Evolutionary conservation across 2,329 filamentous ascomycete species (phyloP).

Genomic region (Paramyrothecium roridum): DNA sequence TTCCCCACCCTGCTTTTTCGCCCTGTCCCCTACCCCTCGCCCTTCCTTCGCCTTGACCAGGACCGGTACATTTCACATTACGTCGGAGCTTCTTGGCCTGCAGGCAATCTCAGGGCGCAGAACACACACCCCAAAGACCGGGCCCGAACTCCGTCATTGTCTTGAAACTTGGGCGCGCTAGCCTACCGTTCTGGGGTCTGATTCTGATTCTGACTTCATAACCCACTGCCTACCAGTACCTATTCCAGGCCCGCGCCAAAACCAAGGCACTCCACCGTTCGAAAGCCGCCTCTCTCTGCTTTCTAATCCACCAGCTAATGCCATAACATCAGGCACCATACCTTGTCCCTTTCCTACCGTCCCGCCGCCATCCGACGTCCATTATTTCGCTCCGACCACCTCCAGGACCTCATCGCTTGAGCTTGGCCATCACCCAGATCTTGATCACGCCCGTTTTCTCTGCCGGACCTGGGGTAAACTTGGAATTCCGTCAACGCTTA

Average conservation of each 20-base stretch:
- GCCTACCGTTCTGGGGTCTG: neutral
- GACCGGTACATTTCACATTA: neutral
- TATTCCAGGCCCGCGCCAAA: neutral
- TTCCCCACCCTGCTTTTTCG: neutral
- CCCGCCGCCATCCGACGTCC: neutral
- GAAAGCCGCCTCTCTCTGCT: neutral
- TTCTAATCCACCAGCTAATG: neutral
- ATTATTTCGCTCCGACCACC: neutral
- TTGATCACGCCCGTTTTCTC: neutral
- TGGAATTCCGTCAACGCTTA: neutral
- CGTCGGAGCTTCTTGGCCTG: neutral
- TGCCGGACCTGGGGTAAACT: neutral
- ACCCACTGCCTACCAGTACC: neutral
- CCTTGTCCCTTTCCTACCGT: too few species aligned
- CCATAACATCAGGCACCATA: neutral
- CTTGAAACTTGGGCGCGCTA: neutral
- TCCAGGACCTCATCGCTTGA: neutral
- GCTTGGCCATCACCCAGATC: neutral
- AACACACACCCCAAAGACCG: neutral
- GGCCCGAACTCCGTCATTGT: neutral
- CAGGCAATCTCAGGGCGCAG: neutral
- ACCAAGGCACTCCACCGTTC: neutral
- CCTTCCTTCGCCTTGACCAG: neutral
- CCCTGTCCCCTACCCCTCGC: neutral
- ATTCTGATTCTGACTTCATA: neutral